phyloP scores from a whole-genome alignment of 2,329 filamentous ascomycete genomes.

The Sodiomyces alkalinus region DNA sequence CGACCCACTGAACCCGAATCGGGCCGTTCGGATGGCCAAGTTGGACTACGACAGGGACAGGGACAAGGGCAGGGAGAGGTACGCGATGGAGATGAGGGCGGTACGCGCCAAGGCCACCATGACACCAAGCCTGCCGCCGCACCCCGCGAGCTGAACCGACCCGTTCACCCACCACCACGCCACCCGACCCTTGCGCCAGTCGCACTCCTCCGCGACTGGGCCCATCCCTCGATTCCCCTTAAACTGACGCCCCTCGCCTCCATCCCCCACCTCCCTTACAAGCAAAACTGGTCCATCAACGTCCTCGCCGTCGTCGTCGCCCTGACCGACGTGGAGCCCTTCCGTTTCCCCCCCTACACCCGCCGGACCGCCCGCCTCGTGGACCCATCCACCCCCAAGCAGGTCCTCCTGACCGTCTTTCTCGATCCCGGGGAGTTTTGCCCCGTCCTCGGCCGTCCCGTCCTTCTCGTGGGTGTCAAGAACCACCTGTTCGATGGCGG shows the following conservation, averaged over 20 bases:
- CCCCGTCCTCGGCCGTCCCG: slow-evolving; percentile 30
- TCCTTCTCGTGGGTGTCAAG: slow-evolving; percentile 39
- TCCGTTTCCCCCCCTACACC: slow-evolving; percentile 29
- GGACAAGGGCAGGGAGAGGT: slow-evolving; percentile 8
- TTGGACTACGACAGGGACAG: slow-evolving; percentile 7
- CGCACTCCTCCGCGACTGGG: slow-evolving; percentile 24
- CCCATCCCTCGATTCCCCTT: slow-evolving; percentile 25
- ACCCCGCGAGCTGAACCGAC: no score
- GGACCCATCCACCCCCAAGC: slow-evolving; percentile 35
- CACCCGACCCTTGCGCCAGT: no score
- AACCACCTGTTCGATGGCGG: slow-evolving; percentile 39
- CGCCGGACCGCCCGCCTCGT: slow-evolving; percentile 36
- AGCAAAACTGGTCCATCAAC: slow-evolving; percentile 43
- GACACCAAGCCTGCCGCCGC: no score
- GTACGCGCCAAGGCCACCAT: no score
- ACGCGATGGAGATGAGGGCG: slow-evolving; percentile 4
- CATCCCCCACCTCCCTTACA: slow-evolving; percentile 37
- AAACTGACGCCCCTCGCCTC: slow-evolving; percentile 34
- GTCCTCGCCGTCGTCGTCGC: slow-evolving; percentile 33
- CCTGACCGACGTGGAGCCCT: slow-evolving; percentile 31
- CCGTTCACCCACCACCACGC: no score
- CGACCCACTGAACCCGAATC: no score
- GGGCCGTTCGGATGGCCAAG: no score
- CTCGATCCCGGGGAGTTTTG: slow-evolving; percentile 33
- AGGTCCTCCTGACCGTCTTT: slow-evolving; percentile 37